A percentile compares a stretch with the other conserved stretches of the same genome.
phyloP scores from a whole-genome alignment of 768 basidiomycete species.

The Panellus pusillus region DNA sequence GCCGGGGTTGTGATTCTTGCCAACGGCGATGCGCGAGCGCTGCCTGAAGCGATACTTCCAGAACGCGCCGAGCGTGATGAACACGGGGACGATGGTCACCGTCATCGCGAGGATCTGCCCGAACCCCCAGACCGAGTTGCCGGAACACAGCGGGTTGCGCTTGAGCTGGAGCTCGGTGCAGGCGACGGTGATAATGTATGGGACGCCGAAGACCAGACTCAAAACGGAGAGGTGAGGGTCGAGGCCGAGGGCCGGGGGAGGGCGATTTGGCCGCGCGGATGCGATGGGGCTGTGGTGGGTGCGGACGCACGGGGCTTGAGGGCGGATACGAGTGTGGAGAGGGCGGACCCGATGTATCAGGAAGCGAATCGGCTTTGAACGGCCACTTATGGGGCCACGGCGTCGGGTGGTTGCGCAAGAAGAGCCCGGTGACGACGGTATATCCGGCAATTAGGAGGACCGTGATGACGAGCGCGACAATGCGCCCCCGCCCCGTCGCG shows the following conservation, averaged over 20 bases:
- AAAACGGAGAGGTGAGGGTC: conserved; percentile 16
- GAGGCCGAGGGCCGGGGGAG: conserved; percentile 9
- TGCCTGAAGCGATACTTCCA: conserved; percentile 15
- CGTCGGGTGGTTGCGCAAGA: not conserved
- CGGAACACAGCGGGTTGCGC: conserved; percentile 16
- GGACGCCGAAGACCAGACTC: conserved; percentile 2
- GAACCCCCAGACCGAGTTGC: conserved; percentile 25
- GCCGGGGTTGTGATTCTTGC: no score
- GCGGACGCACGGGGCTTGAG: not conserved
- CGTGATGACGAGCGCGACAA: conserved; percentile 10
- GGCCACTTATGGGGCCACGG: not conserved
- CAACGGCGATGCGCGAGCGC: conserved; percentile 3
- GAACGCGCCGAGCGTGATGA: conserved; percentile 13
- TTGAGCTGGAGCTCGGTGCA: conserved; percentile 24
- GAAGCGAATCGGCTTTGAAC: no score
- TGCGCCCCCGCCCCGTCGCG: conserved; percentile 8
- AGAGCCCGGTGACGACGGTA: conserved; percentile 4
- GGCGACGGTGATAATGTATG: conserved; percentile 8
- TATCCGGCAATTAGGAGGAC: conserved; percentile 5
- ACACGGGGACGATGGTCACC: conserved; percentile 17
- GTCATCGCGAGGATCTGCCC: conserved; percentile 24
- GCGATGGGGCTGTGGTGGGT: not conserved
- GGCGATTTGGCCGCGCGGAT: not conserved
- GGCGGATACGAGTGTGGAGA: not conserved
- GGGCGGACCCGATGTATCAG: not conserved